These are phyloP conservation scores for Scutellaria minor DNA, from an alignment of 257 asterid genomes.

Conservation along the genomic window DNA sequence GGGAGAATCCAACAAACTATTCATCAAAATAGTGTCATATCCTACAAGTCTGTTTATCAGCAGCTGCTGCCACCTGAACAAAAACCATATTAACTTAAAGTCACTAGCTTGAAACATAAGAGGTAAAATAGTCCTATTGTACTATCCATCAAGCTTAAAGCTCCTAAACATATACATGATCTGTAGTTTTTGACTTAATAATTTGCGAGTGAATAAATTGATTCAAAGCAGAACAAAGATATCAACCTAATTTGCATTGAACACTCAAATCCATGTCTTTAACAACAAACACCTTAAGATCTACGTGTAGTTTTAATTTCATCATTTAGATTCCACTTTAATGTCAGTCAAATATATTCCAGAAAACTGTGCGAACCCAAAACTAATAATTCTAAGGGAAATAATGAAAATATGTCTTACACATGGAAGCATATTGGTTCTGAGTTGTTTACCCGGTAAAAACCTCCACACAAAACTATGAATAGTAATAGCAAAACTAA, in stretches of 20 bases:
- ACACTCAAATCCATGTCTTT: constrained; percentile 10
- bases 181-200: neutral
- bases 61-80: constrained; percentile 97
- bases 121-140: constrained; percentile 14
- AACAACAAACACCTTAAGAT: constrained; percentile 8
- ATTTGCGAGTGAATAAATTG: constrained; percentile 2
- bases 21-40: constrained; percentile 95
- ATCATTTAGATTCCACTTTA: constrained; percentile 8
- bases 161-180: constrained; percentile 11
- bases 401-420: neutral
- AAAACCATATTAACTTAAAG: constrained; percentile 23
- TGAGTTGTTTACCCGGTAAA: constrained; percentile 17
- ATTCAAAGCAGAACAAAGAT: constrained; percentile 5
- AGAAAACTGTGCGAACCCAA: neutral
- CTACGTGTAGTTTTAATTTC: neutral
- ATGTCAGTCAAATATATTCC: constrained; percentile 13
- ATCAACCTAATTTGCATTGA: constrained; percentile 15
- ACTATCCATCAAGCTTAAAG: neutral
- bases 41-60: constrained; percentile 96
- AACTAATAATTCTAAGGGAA: constrained; percentile 4
- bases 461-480: neutral
- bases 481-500: neutral
- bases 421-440: constrained; percentile 13
- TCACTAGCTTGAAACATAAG: constrained; percentile 26
- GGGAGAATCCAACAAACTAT: constrained; percentile 88